These are phyloP conservation scores for Piedraia hortae DNA, from an alignment of 2,329 filamentous ascomycete genomes.

Conservation along the genomic window DNA sequence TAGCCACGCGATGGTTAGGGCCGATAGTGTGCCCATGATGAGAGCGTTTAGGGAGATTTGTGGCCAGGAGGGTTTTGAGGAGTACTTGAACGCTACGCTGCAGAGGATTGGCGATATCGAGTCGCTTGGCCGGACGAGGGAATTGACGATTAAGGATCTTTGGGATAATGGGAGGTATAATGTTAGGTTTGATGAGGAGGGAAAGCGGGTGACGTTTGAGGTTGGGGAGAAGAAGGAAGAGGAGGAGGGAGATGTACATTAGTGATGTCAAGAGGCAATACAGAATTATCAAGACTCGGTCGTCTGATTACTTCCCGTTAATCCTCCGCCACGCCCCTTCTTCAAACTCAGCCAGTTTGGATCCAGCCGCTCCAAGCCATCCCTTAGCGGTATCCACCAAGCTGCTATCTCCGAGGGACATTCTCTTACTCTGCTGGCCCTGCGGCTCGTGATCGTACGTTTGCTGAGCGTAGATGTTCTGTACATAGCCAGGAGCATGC, in stretches of 20 bases:
- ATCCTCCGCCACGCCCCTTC: conserved; percentile 21
- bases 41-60: conserved; percentile 73
- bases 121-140: conserved; percentile 72
- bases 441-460: conserved; percentile 12
- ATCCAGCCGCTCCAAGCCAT: conserved; percentile 16
- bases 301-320: conserved; percentile 10
- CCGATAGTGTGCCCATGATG: conserved; percentile 90
- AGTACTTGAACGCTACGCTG: conserved; percentile 57
- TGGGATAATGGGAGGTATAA: conserved; percentile 62
- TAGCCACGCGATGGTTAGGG: conserved; percentile 58
- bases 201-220: conserved; percentile 21
- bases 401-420: conserved; percentile 4
- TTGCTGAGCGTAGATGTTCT: conserved; percentile 19
- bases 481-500: conserved; percentile 22
- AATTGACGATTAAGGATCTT: conserved; percentile 83
- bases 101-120: conserved; percentile 81
- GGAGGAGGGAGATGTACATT: conserved; percentile 3
- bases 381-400: conserved; percentile 12
- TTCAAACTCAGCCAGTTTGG: conserved; percentile 18
- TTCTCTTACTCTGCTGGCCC: conserved; percentile 6
- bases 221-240: conserved; percentile 12
- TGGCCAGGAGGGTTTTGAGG: conserved; percentile 43
- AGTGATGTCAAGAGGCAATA: background rate
- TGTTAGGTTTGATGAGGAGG: conserved; percentile 24
- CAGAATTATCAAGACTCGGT: too few relatives aligned